These are phyloP conservation scores for Rosa multiflora DNA, from an alignment of 306 rosid genomes.

Conservation along the genomic window DNA sequence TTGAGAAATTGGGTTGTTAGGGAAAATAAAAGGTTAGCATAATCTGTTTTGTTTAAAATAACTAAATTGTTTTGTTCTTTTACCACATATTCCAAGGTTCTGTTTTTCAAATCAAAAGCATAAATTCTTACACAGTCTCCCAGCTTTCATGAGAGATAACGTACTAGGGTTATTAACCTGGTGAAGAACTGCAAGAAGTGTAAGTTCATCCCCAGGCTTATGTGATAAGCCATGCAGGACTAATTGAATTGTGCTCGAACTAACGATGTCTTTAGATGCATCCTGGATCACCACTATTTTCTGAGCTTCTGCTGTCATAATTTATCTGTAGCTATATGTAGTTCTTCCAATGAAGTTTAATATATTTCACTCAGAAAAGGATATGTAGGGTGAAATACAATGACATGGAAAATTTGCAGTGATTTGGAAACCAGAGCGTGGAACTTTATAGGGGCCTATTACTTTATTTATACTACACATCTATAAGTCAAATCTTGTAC, in stretches of 20 bases:
- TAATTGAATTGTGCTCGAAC: slow-evolving; percentile 42
- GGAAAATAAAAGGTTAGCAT: slow-evolving; percentile 10
- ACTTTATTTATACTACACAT: background rate
- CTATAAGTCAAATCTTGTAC: background rate
- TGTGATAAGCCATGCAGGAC: slow-evolving; percentile 41
- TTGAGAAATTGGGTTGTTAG: slow-evolving; percentile 1
- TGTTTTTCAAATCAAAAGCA: background rate
- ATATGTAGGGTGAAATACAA: background rate
- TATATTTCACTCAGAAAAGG: background rate
- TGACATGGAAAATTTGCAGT: background rate
- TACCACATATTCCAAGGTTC: background rate
- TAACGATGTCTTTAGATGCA: slow-evolving; percentile 53
- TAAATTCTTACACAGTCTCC: slow-evolving; percentile 44
- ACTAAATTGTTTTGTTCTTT: background rate
- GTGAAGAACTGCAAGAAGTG: slow-evolving; percentile 60
- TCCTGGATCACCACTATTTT: slow-evolving; percentile 72
- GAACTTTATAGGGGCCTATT: background rate
- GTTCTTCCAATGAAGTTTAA: slow-evolving; percentile 10
- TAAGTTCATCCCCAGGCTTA: slow-evolving; percentile 66
- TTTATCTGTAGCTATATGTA: slow-evolving; percentile 1
- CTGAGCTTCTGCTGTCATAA: slow-evolving; percentile 32
- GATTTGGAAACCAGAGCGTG: background rate
- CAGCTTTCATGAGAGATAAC: slow-evolving; percentile 51
- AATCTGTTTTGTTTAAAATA: background rate
- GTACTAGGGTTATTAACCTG: slow-evolving; percentile 72